Evolutionary conservation across 768 basidiomycete species (phyloP), one percentile per base, ranked within the genome.

Genomic region (Tremella fuciformis): DNA sequence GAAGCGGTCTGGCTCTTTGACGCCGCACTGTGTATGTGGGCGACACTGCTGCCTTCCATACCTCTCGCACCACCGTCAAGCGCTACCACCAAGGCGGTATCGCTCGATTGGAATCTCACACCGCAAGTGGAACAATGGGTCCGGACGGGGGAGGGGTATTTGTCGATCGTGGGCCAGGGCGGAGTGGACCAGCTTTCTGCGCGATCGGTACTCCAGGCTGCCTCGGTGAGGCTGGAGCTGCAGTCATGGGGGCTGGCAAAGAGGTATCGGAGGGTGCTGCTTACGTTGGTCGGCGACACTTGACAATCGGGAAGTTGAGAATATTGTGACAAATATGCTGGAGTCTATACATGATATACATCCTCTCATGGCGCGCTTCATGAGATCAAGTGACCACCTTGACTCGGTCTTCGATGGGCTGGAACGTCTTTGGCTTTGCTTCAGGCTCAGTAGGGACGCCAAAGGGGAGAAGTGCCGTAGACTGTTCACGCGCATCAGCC

Each of bases 381-480:
- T 34, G 29, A 34, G n/a, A 34, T 34, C 29, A 34, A 11, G 29
- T 11, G 29, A 34, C 29, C 47, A 48, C 21, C 3, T 48, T 48
- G 47, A 48, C 26, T 42, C 41, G 42, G 29, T 34, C 29, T 11
- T 34, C 29, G 29, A 34, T 34, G 29, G 29, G 29, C 29, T 34
- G 6, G 29, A 34, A 34, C 6, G 29, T 34, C 29, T 34, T 34
- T 34, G 29, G 29, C 13, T 60, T 60, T n/a, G 56, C 66, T 34
- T 34, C 29, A 1, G 70, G 65, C 2, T 60, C 70, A 11, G 60
- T 58, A 21, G 72, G 69, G 24, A 63, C 58, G 47, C 78, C 78
- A 58, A 79, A 79, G 0, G 76, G 75, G 58, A 77, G 62, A 48
- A 76, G 61, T 2, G 66, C 74, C 22, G 65, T 64, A 50, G 59